A percentile compares a stretch with the other conserved stretches of the same genome.
Conservation (phyloP, 495 filamentous ascomycete genomes). For the Emericellopsis terricola region DNA sequence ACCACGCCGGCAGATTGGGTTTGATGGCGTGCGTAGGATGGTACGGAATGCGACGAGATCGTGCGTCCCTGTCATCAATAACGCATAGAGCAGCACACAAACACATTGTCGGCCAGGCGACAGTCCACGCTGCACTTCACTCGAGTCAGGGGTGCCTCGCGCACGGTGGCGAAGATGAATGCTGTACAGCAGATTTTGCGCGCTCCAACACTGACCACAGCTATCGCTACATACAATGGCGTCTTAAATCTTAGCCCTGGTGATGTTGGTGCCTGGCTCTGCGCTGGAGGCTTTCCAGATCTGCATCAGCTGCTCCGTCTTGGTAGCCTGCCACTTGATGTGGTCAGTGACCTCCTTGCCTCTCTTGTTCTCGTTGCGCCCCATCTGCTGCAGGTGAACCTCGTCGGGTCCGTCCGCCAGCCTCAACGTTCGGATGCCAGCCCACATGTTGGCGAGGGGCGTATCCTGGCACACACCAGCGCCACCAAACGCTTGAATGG, state of each 20-base stretch:
- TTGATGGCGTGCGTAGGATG: too few relatives aligned
- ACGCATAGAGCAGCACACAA: too few relatives aligned
- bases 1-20: too few relatives aligned
- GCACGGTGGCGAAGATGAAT: too few relatives aligned
- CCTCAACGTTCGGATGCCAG: conserved; percentile 59
- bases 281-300: conserved; percentile 33
- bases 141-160: too few relatives aligned
- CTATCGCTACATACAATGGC: too few relatives aligned
- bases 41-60: too few relatives aligned
- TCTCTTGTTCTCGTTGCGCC: conserved; percentile 62
- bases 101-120: too few relatives aligned
- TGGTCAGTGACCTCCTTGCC: conserved; percentile 42
- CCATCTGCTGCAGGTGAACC: conserved; percentile 84
- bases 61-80: too few relatives aligned
- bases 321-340: conserved; percentile 44
- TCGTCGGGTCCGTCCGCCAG: conserved; percentile 89
- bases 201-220: too few relatives aligned
- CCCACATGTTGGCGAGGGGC: conserved; percentile 76
- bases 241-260: conserved; percentile 26
- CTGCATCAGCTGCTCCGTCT: conserved; percentile 46
- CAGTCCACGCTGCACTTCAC: too few relatives aligned
- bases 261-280: conserved; percentile 31
- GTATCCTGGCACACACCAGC: conserved; percentile 84
- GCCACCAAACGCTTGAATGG: conserved; percentile 72
- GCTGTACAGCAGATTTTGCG: too few relatives aligned